Evolutionary conservation across 495 filamentous ascomycete genomes (phyloP), one percentile per base, ranked within the genome.

Genomic region (Neurospora sp.): DNA sequence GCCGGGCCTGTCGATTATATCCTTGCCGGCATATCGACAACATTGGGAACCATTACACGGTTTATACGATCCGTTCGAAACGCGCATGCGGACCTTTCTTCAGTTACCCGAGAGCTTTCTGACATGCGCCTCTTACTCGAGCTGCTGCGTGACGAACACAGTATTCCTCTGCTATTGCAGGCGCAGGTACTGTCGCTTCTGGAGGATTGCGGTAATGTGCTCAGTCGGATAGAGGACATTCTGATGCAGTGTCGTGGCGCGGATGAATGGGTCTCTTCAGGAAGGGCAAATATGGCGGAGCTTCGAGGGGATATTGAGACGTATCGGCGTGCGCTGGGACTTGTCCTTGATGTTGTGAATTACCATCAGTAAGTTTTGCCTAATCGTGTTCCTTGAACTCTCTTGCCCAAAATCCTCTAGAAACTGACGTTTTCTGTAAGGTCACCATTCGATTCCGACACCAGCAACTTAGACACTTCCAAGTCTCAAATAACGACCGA

Each of bases 101-200:
- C 75, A 53, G 78, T 81, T 42, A 77, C 76, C 12, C 75, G 77
- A 22, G 78, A 79, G 39, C 74, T 81, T 4, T 77, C 79, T 31
- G 78, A 81, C 68, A 20, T 81, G 69, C 78, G 79, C 5, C 74
- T 81, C 14, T 6, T 80, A 1, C 75, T 81, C 14, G 79, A 81
- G 40, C 69, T 81, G 69, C 39, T 80, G 9, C 71, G 68, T 31
- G 77, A 79, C 35, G 78, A 80, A 18, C 70, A 72, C 12, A 69
- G 37, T 4, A 73, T 81, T 6, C 77, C 79, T 0, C 18, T 71
- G 9, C n/a, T 71, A 2, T 61, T 81, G 4, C 74, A 77, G 27
- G 69, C 70, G 7, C 72, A 78, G 42, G 71, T 79, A 20, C 66
- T 79, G 27, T 69, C 41, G 2, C 48, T 81, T 18, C 66, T 81